Evolutionary conservation across 164 flowering plant genomes (phyloP).

Genomic region (Vitis rotundifolia): DNA sequence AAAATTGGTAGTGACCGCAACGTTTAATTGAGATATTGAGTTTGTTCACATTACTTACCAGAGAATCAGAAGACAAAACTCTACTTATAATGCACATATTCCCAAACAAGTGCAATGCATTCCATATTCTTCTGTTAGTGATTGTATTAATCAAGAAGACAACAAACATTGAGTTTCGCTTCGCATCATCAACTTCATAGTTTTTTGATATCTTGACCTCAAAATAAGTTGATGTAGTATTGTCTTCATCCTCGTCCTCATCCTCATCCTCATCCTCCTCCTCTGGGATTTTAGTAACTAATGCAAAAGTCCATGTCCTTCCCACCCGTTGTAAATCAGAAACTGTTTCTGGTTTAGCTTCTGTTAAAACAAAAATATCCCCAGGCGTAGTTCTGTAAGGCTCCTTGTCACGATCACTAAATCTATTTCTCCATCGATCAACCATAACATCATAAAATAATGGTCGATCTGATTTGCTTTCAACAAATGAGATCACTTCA

Average conservation of each 20-base stretch:
- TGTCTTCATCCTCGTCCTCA: constrained; percentile 19
- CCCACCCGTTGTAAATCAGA: constrained; percentile 39
- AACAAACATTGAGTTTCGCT: constrained; percentile 34
- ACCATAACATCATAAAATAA: constrained; percentile 36
- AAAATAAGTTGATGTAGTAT: constrained; percentile 21
- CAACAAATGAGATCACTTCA: constrained; percentile 28
- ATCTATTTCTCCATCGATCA: constrained; percentile 55
- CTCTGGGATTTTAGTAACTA: constrained; percentile 19
- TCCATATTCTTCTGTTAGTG: constrained; percentile 59
- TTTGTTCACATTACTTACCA: constrained; percentile 32
- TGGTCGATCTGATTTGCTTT: constrained; percentile 18
- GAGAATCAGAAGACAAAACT: constrained; percentile 23
- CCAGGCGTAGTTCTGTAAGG: constrained; percentile 53
- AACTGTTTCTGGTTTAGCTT: constrained; percentile 41
- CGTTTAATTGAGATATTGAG: no score
- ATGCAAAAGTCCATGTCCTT: constrained; percentile 39
- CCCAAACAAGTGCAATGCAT: constrained; percentile 31
- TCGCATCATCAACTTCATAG: constrained; percentile 19
- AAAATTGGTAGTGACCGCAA: no score
- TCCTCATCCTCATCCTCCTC: no score
- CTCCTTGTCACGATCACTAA: constrained; percentile 28
- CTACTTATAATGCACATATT: constrained; percentile 27
- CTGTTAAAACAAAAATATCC: constrained; percentile 56
- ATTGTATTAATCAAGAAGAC: constrained; percentile 49
- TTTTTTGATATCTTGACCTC: constrained; percentile 38